Base-by-base conservation (phyloP, 2,329 filamentous ascomycete genomes). In the Neopestalotiopsis clavispora region DNA sequence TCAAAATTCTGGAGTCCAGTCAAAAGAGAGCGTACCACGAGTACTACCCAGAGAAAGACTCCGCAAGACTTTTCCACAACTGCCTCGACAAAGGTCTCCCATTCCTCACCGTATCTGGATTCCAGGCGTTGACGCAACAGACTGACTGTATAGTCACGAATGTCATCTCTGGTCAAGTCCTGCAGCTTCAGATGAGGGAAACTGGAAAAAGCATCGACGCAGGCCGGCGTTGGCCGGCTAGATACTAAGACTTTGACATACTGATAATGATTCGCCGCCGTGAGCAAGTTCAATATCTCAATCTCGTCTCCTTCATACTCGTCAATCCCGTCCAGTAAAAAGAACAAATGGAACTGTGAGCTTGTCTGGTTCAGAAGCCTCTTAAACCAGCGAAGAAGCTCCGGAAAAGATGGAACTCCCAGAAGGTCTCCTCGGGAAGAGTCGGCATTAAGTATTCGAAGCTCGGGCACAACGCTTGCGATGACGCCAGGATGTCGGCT, bases 311-410 rank as follows among this genome's bases (percentile, higher is more conserved):
- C 67, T 13, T 68, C 67, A 30, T 65, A 68, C 13, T 68, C 67
- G 40, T 68, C 60, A 1, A 68, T 64, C 13, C 67, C 67, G 42
- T 68, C 67, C 4, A 68, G 56, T 28, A 65, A 42, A 23, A 68
- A 65, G 42, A 63, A 68, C 59, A 68, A 17, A 10, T 40, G 59
- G 40, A 62, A 57, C 17, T 34, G 67, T n/a, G 59, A 28, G 32
- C 14, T 40, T 9, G 59, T 20, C 13, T 68, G 67, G 10, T 40
- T 30, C 23, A 65, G 13, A 2, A 68, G 59, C 13, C 32, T 28
- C 2, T 34, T 13, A 38, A 68, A 65, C 6, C 38, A 57, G 34
- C 34, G 45, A 5, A 23, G 14, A 7, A 68, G 60, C 20, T 68
- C 67, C 14, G 56, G 4, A 10, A 58, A 32, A 1, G 56, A 58